Evolutionary conservation across 768 basidiomycete species (phyloP).

Genomic region (Epithele typhae): DNA sequence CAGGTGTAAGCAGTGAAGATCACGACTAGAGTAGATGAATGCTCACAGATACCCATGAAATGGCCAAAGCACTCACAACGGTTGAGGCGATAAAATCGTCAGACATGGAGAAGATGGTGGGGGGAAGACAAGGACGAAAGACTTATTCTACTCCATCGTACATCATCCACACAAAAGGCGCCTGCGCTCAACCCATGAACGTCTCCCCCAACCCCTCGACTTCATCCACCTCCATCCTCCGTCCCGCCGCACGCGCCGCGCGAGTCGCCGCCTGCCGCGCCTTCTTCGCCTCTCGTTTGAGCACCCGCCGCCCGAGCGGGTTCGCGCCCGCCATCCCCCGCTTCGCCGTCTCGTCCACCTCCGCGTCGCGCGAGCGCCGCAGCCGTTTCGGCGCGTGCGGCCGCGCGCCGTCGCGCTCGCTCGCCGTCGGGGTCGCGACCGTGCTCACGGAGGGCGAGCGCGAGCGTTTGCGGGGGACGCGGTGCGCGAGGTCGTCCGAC

Average conservation of each 20-base stretch:
- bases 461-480: conserved; percentile 27
- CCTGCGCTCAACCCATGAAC: conserved; percentile 16
- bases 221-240: conserved; percentile 32
- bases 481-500: conserved; percentile 24
- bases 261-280: conserved; percentile 49
- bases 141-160: no score
- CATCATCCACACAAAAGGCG: no score
- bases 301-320: conserved; percentile 51
- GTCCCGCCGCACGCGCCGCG: conserved; percentile 4
- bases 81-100: neutral
- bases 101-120: neutral
- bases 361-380: conserved; percentile 50
- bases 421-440: conserved; percentile 1
- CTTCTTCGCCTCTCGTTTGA: conserved; percentile 65
- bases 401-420: conserved; percentile 7
- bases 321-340: conserved; percentile 49
- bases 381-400: conserved; percentile 49
- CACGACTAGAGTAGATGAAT: neutral
- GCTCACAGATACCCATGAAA: neutral
- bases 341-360: conserved; percentile 40
- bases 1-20: neutral
- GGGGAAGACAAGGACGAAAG: neutral
- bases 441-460: conserved; percentile 16
- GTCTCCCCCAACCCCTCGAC: conserved; percentile 14
- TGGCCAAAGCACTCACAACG: neutral